These are phyloP conservation scores for Cucumis hystrix DNA, from an alignment of 306 rosid genomes.

Conservation along the genomic window DNA sequence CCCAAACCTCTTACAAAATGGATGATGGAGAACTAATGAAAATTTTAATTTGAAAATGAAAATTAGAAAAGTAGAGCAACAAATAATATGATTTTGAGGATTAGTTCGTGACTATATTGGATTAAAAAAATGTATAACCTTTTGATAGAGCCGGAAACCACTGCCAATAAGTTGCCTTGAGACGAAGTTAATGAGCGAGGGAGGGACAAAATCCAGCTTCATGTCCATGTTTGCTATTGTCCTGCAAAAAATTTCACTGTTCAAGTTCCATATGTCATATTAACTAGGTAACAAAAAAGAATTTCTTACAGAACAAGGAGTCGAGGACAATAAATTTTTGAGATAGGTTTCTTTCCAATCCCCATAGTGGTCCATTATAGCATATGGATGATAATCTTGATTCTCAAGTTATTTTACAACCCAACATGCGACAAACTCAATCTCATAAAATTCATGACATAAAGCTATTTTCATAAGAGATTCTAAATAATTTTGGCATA, in stretches of 20 bases:
- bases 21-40: background rate
- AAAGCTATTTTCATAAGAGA: background rate
- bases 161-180: slow-evolving; percentile 85
- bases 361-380: background rate
- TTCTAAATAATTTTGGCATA: background rate
- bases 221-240: slow-evolving; percentile 80
- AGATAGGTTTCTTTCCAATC: background rate
- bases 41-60: background rate
- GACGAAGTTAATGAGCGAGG: slow-evolving; percentile 78
- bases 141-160: slow-evolving; percentile 80
- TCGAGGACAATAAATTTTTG: background rate
- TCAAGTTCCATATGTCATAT: background rate
- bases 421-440: background rate
- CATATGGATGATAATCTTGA: background rate
- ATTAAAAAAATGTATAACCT: slow-evolving; percentile 30
- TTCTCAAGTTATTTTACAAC: background rate
- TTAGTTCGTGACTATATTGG: background rate
- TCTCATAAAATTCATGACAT: background rate
- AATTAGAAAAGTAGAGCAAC: background rate
- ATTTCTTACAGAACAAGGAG: background rate
- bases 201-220: slow-evolving; percentile 79
- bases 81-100: background rate
- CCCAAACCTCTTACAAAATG: background rate
- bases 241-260: slow-evolving; percentile 34
- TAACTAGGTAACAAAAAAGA: background rate